Evolutionary conservation across 169 alveolate genomes (phyloP), one percentile per base, ranked within the genome.

Genomic region (Plasmodium cynomolgi): DNA sequence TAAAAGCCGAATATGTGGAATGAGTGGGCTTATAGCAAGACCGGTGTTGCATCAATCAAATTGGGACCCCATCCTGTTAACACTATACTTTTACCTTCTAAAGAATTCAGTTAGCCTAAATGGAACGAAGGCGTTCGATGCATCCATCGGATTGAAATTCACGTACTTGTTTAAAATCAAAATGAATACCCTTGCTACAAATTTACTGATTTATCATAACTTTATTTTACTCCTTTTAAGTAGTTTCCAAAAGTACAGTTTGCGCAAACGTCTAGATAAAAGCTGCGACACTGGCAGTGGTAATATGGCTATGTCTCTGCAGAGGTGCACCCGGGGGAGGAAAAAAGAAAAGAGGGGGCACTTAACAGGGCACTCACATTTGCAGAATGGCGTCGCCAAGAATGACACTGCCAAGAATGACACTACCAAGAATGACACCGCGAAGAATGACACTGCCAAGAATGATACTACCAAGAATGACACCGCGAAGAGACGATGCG

Each of bases 161-260:
- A 54, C 58, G n/a, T 77, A 75, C 80, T 26, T 85, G 39, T 85
- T 85, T 77, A 75, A 37, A 26, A 74, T 41, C 56, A 85, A 74
- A 29, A 44, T 85, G 77, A 75, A 85, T 75, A 5, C 29, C 20
- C 44, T 85, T 41, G 84, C 80, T 73, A 74, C 86, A 7, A 85
- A 85, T 58, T 85, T 85, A 37, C 29, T 85, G 68, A 33, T 85
- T 74, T 85, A 39, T 33, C 93, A 85, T 26, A 74, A 85, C 41
- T 85, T 85, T 85, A 50, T 85, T 41, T 85, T 75, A 23, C 17
- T 85, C 47, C 68, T 85, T 33, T 50, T 85, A 62, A 50, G 37
- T 17, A 74, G 44, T 39, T 75, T 74, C 41, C 85, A 85, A 33
- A 77, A 31, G 20, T 75, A 34, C 73, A 71, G 72, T 31, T 56